phyloP scores from a whole-genome alignment of 2,329 filamentous ascomycete species.

The Nemania sp. region DNA sequence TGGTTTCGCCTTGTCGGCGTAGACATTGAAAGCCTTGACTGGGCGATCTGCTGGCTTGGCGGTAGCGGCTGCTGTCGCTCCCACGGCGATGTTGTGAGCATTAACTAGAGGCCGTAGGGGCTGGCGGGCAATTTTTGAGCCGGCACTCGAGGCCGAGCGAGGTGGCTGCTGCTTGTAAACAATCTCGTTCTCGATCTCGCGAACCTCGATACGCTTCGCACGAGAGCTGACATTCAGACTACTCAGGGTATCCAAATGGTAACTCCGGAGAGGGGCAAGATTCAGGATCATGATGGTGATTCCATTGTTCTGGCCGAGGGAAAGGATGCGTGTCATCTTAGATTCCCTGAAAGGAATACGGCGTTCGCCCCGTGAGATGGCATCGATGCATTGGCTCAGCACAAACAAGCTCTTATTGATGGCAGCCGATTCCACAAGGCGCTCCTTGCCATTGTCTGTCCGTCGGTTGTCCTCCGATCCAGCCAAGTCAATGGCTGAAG shows the following conservation, averaged over 20 bases:
- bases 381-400: constrained; percentile 91
- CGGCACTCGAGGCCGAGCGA: constrained; percentile 52
- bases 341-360: constrained; percentile 92
- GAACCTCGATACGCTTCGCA: constrained; percentile 93
- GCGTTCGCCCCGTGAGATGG: constrained; percentile 75
- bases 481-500: constrained; percentile 91
- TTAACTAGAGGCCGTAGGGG: constrained; percentile 78
- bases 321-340: constrained; percentile 96
- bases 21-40: constrained; percentile 84
- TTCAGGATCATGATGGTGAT: constrained; percentile 97
- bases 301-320: constrained; percentile 91
- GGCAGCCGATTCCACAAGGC: constrained; percentile 90
- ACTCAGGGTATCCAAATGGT: constrained; percentile 90
- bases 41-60: constrained; percentile 68
- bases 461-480: constrained; percentile 94
- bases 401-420: constrained; percentile 99
- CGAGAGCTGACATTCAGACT: constrained; percentile 94
- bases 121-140: constrained; percentile 59
- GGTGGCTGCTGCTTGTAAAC: constrained; percentile 79
- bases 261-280: constrained; percentile 85
- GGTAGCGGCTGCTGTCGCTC: constrained; percentile 54
- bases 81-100: constrained; percentile 73
- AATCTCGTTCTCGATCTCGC: constrained; percentile 94
- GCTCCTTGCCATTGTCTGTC: constrained; percentile 91
- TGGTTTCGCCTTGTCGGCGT: constrained; percentile 70